phyloP scores from a whole-genome alignment of 2,329 filamentous ascomycete genomes.

The Fusarium buxicola region DNA sequence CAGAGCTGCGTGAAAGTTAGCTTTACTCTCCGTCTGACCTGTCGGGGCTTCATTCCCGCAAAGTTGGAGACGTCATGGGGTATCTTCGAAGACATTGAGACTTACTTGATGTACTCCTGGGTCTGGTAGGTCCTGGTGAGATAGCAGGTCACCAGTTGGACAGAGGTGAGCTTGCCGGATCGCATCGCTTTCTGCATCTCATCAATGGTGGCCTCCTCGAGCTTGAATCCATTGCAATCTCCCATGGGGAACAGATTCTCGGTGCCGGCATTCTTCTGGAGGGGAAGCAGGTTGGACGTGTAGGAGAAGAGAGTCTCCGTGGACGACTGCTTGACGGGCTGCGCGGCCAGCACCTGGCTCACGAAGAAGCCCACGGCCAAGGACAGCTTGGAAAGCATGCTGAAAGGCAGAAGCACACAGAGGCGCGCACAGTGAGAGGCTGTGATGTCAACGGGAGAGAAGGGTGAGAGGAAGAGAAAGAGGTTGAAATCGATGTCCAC shows the following conservation, averaged over 20 bases:
- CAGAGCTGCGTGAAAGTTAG: conserved; percentile 53
- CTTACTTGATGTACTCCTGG: conserved; percentile 72
- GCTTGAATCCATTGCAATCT: conserved; percentile 66
- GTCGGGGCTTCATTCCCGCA: not conserved
- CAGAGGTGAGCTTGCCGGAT: conserved; percentile 65
- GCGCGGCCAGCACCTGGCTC: conserved; percentile 26
- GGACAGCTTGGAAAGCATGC: conserved; percentile 40
- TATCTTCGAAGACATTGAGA: not conserved
- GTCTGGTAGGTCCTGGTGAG: conserved; percentile 70
- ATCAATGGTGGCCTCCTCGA: conserved; percentile 78
- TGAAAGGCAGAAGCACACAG: not conserved
- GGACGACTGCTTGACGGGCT: too few species aligned
- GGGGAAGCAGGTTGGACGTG: conserved; percentile 50
- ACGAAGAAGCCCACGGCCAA: conserved; percentile 41
- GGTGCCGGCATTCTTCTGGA: conserved; percentile 52
- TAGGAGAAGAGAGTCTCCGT: conserved; percentile 36
- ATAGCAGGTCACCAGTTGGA: conserved; percentile 72
- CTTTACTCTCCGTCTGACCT: not conserved
- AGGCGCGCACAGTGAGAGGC: not conserved
- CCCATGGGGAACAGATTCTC: conserved; percentile 69
- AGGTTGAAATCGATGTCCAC: conserved; percentile 13
- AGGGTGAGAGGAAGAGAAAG: conserved; percentile 4
- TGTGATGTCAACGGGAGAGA: not conserved
- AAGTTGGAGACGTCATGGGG: not conserved
- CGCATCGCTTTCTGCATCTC: conserved; percentile 70